phyloP scores from a whole-genome alignment of 1,139 yeast genomes.

The Pneumocystis canis region DNA sequence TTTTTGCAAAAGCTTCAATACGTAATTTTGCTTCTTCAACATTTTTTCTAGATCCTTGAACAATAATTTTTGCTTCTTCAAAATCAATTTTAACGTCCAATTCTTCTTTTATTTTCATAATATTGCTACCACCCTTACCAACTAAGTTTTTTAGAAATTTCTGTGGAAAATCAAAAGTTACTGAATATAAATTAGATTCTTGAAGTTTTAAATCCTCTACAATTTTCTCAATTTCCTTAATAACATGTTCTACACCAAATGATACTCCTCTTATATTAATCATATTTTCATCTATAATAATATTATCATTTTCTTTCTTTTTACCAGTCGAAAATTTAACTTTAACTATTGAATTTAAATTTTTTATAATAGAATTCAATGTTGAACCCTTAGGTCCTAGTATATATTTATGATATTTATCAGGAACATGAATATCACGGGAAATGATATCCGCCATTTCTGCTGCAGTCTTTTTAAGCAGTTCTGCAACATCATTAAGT shows the following conservation, averaged over 20 bases:
- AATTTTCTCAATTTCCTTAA: constrained; percentile 38
- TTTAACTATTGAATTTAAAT: constrained; percentile 20
- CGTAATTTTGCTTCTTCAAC: constrained; percentile 59
- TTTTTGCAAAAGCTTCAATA: constrained; percentile 46
- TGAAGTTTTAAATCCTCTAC: constrained; percentile 53
- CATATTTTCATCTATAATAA: constrained; percentile 30
- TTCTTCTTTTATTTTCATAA: constrained; percentile 58
- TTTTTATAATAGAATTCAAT: constrained; percentile 35
- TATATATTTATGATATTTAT: constrained; percentile 43
- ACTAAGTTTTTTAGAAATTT: constrained; percentile 62
- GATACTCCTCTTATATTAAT: constrained; percentile 50
- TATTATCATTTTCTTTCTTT: constrained; percentile 23
- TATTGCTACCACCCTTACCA: constrained; percentile 73
- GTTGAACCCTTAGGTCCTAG: constrained; percentile 40
- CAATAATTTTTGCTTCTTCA: constrained; percentile 41
- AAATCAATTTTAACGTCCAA: constrained; percentile 70
- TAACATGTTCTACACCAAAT: constrained; percentile 39
- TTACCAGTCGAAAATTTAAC: constrained; percentile 11
- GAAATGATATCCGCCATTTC: constrained; percentile 42
- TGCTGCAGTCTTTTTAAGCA: constrained; percentile 44
- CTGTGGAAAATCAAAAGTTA: constrained; percentile 48
- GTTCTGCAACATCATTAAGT: constrained; percentile 33
- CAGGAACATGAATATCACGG: constrained; percentile 37
- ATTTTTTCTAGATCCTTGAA: constrained; percentile 67
- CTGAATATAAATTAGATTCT: constrained; percentile 43